Base-by-base conservation (phyloP, 768 basidiomycete genomes). In the Mycena indigotica region DNA sequence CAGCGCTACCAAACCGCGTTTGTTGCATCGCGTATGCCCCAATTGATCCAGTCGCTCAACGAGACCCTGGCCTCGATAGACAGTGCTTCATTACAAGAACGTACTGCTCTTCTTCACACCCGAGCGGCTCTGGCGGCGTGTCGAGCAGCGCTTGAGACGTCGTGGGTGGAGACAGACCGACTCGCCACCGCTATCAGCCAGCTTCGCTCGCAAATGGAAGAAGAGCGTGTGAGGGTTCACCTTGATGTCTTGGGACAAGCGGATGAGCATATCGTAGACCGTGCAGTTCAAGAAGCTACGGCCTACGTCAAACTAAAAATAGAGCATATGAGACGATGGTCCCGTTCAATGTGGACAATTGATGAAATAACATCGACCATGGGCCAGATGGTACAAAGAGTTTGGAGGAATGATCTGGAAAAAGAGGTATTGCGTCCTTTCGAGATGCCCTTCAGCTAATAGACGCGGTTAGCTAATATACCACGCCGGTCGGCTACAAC, bases 1-100 rank as follows among this genome's bases (percentile, higher is more conserved):
- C 85, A 89, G 58, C 76, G 73, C 56, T 92, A 84, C 69, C 87
- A 89, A 65, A 79, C 84, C 58, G 79, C 84, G 8, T 84, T 82
- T 56, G 66, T 81, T 23, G 80, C 75, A 5, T 91, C 89, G 19
- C 74, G 77, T n/a, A 69, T 91, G 25, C 80, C 86, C 6, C 65
- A 72, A 23, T 60, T 89, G 29, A 76, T 78, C 3, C 56, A 71
- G 3, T 65, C 77, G 2, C 69, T 89, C 32, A 68, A 69, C 35
- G 29, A 50, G 0, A 64, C 63, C 28, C 53, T 75, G 6, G 10
- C 57, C 4, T 50, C 67, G 23, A 41, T 70, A 28, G 54, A 52
- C 28, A 65, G 50, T 24, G 25, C 68, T 25, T 40, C 64, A 28
- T 52, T 82, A 49, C 76, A 71, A 23, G 70, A 68, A 25, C 74